phyloP scores from a whole-genome alignment of 2,329 filamentous ascomycete genomes.

The Helminthosporium solani region DNA sequence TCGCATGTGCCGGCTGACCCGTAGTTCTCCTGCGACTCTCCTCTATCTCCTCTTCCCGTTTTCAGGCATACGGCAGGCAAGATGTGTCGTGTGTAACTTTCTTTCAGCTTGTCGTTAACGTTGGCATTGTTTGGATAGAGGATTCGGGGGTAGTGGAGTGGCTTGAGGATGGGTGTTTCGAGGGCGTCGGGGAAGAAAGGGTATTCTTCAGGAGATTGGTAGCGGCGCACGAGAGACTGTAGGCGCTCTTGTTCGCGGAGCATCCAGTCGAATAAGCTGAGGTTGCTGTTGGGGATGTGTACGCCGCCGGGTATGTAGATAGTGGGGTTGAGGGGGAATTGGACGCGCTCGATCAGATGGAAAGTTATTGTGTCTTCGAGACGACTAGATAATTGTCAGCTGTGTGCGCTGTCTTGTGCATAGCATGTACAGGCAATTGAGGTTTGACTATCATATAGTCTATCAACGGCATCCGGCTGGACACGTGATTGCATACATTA shows the following conservation, averaged over 20 bases:
- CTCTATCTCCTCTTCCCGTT: conserved; percentile 74
- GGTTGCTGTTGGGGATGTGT: conserved; percentile 67
- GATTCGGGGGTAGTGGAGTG: conserved; percentile 83
- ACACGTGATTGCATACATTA: conserved; percentile 66
- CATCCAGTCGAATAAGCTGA: conserved; percentile 93
- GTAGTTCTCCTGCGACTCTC: conserved; percentile 90
- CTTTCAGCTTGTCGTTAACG: conserved; percentile 83
- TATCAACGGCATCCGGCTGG: too few relatives aligned
- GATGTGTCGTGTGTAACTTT: conserved; percentile 78
- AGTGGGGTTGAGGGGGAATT: conserved; percentile 87
- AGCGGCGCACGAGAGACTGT: conserved; percentile 90
- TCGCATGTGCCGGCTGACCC: conserved; percentile 89
- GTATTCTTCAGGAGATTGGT: conserved; percentile 94
- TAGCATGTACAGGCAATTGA: too few relatives aligned
- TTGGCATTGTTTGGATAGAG: conserved; percentile 87
- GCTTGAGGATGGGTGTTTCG: conserved; percentile 78
- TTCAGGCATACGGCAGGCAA: conserved; percentile 80
- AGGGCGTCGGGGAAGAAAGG: conserved; percentile 89
- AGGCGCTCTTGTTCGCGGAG: conserved; percentile 85
- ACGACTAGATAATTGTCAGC: conserved; percentile 60
- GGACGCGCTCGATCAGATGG: conserved; percentile 94
- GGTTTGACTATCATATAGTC: too few relatives aligned
- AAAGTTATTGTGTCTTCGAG: conserved; percentile 98
- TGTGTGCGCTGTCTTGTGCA: neutral
- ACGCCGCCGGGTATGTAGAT: conserved; percentile 85